Base-by-base conservation (phyloP, 2,329 filamentous ascomycete genomes). In the Verticillium klebahnii region DNA sequence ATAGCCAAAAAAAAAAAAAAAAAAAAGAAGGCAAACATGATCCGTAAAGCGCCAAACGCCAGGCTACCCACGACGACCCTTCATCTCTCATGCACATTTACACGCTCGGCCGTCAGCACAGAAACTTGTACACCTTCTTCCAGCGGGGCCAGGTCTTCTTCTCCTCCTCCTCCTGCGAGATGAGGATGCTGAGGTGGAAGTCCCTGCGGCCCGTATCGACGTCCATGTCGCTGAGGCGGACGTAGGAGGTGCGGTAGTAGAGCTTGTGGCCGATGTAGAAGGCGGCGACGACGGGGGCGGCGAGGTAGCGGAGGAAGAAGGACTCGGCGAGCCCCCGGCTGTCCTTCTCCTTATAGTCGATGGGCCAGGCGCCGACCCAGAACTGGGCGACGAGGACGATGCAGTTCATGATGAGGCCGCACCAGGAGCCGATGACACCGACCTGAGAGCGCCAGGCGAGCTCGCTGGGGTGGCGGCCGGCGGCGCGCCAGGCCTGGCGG, bases 151-250 rank as follows among this genome's bases (percentile, higher is more conserved):
- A 94, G 5, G 75, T 72, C 36, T 82, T 84, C 69, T 82, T 81
- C 78, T 97, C 93, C 59, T 90, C 89, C 45, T 82, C 78, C 79
- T 97, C 94, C 73, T 96, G 90, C 52, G 88, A 88, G 58, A 96
- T 80, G 58, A 98, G 77, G 63, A 90, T 85, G 32, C 88, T 86
- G 55, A 97, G 77, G 72, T 97, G 93, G 62, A 97, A 84, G 70
- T 97, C 92, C 31, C 93, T 82, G 32, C 93, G 86, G 2, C 94
- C 94, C 0, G 93, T 96, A 63, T 89, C 85, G 65, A 97, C 77
- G 75, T 97, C 93, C 88, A 97, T 96, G 65, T 96, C 89, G 58
- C 82, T 80, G 37, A 84, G 76, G 19, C 83, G 80, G 54, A 97
- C 82, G 62, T 92, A 81, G 1, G 80, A 77, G 1, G 93, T 96